Base-by-base conservation (phyloP, 495 filamentous ascomycete species). In the Penicillium mononematosum region DNA sequence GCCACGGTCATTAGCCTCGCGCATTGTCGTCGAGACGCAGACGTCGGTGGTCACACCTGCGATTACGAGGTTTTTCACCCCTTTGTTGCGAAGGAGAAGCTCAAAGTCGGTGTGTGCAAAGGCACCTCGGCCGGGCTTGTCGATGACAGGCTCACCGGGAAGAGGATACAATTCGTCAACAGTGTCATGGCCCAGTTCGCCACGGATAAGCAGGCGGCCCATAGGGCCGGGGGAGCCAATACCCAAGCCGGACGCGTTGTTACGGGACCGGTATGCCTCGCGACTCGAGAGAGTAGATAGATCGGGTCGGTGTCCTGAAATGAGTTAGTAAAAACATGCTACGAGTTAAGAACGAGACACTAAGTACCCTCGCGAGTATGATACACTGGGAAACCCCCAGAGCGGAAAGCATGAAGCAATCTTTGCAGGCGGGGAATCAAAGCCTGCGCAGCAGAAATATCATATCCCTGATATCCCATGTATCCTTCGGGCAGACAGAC, bases 1-100 rank as follows among this genome's bases (percentile, higher is more conserved):
- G 0, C 87, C 88, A 12, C 87, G 83, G 67, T 89, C 88, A 65
- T 86, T 87, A 49, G 85, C 86, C 60, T 90, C 88, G 45, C 86
- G 77, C 55, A 89, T 76, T 1, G 86, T 89, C 1, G 82, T 86
- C 19, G 81, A 83, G 5, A 90, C 85, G 58, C 86, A 89, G 24
- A 86, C 84, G 65, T 89, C 86, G 2, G 86, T 88, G 1, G 85
- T 89, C 8, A 88, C 86, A 3, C 86, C 86, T 14, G 76, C 77
- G 5, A 90, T 61, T 8, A 91, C 67, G 16, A 91, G 73, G 64
- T 90, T 87, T 27, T 82, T 87, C 45, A 91, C 71, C 1, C 84
- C 87, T 45, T 77, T 80, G 51, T 81, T 78, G n/a, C 78, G 78
- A 27, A 90, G 70, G 34, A 83, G 63, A 6, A 83, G 73, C 52